A percentile compares a stretch with the other conserved stretches of the same genome.
These are phyloP conservation scores for Corynascus novoguineensis DNA, from an alignment of 495 filamentous ascomycete species.

Conservation along the genomic window DNA sequence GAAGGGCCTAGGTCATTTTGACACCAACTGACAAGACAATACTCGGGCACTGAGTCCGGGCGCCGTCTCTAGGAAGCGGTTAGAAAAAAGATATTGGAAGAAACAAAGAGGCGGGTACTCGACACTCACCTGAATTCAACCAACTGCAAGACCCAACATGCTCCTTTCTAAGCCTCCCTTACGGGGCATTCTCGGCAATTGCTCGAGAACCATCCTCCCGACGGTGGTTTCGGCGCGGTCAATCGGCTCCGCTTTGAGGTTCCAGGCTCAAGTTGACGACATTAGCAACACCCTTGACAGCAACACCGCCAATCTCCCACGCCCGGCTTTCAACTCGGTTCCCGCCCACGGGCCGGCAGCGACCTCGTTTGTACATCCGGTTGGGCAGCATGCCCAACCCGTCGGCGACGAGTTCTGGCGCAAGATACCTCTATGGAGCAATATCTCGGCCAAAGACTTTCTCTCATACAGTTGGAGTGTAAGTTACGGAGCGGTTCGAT, in stretches of 20 bases:
- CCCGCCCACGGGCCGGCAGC: background rate
- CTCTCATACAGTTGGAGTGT: conserved; percentile 46
- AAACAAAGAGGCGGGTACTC: background rate
- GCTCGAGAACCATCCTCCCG: background rate
- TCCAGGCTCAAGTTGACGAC: conserved; percentile 25
- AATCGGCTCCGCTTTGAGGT: conserved; percentile 18
- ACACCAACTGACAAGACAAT: too few species aligned
- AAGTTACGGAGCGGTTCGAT: conserved; percentile 21
- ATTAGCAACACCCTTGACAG: conserved; percentile 9
- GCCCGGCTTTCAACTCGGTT: background rate
- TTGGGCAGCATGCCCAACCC: conserved; percentile 6
- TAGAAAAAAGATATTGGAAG: background rate
- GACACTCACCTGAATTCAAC: background rate
- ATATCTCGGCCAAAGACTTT: conserved; percentile 41
- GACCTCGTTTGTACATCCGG: background rate
- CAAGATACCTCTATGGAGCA: conserved; percentile 38
- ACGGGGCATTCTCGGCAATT: conserved; percentile 6
- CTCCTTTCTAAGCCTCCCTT: conserved; percentile 13
- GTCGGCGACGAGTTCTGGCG: conserved; percentile 43
- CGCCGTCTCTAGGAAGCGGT: background rate
- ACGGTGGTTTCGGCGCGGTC: conserved; percentile 11
- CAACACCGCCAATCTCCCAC: background rate
- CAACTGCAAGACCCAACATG: background rate
- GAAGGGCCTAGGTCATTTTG: too few species aligned
- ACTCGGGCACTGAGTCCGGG: background rate